These are phyloP conservation scores for Diutina siamensis DNA, from an alignment of 1,139 yeast species.

Conservation along the genomic window DNA sequence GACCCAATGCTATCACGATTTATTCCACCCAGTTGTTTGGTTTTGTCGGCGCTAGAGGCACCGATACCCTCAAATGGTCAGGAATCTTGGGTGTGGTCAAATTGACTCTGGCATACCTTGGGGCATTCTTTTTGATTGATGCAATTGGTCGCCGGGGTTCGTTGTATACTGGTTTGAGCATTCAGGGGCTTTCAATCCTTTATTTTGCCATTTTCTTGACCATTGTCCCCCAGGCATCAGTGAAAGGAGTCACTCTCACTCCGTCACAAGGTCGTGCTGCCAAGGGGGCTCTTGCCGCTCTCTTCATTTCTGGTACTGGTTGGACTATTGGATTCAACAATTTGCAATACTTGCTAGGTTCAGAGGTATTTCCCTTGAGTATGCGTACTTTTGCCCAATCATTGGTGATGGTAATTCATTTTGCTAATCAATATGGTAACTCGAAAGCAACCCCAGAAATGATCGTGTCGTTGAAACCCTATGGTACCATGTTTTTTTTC, in stretches of 20 bases:
- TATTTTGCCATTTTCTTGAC: conserved; percentile 37
- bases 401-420: conserved; percentile 45
- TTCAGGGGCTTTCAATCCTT: conserved; percentile 8
- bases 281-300: conserved; percentile 40
- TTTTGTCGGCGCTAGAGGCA: conserved; percentile 30
- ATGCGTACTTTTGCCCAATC: conserved; percentile 45
- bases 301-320: conserved; percentile 43
- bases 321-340: conserved; percentile 58
- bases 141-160: conserved; percentile 33
- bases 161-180: conserved; percentile 27
- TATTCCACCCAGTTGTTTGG: conserved; percentile 46
- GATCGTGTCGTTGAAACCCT: conserved; percentile 34
- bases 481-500: conserved; percentile 47
- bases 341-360: conserved; percentile 45
- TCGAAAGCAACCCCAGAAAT: conserved; percentile 46
- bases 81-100: conserved; percentile 39
- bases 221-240: conserved; percentile 34
- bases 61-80: conserved; percentile 31
- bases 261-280: conserved; percentile 27
- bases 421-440: conserved; percentile 48
- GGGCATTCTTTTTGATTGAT: conserved; percentile 39
- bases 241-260: conserved; percentile 17
- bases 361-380: conserved; percentile 48
- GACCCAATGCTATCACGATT: conserved; percentile 52
- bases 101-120: conserved; percentile 29